Conservation (phyloP, 768 basidiomycete species). For the Lactarius quietus region DNA sequence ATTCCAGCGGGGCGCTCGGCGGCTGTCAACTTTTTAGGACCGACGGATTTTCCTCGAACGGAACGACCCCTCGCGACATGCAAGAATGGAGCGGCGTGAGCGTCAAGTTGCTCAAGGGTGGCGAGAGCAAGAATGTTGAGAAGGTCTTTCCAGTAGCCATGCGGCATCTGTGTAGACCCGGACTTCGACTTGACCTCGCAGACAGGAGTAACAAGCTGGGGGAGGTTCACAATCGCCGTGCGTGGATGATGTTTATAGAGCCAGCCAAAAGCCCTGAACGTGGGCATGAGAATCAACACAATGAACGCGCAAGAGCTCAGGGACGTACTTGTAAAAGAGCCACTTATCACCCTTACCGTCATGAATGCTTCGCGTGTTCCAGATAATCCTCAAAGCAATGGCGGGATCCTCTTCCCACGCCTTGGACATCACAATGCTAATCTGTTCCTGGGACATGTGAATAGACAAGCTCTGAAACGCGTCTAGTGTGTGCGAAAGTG, state of each 20-base stretch:
- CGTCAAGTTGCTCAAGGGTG: conserved; percentile 46
- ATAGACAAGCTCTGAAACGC: conserved; percentile 48
- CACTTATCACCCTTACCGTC: conserved; percentile 63
- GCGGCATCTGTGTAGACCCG: conserved; percentile 33
- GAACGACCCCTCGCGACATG: neutral
- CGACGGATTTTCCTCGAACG: neutral
- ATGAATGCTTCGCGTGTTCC: conserved; percentile 65
- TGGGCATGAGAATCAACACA: neutral
- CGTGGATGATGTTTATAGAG: conserved; percentile 64
- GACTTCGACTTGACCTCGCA: conserved; percentile 34
- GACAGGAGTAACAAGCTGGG: conserved; percentile 21
- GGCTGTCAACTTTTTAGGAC: neutral
- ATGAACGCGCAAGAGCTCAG: conserved; percentile 14
- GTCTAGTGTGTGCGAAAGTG: conserved; percentile 50
- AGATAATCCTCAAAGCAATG: conserved; percentile 62
- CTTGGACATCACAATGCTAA: conserved; percentile 40
- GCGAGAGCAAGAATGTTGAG: conserved; percentile 65
- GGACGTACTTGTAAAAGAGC: conserved; percentile 50
- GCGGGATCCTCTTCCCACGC: conserved; percentile 58
- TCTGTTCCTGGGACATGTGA: conserved; percentile 21
- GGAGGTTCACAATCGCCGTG: conserved; percentile 56
- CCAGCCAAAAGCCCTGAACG: conserved; percentile 56
- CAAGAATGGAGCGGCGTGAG: conserved; percentile 20
- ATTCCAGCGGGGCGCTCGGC: conserved; percentile 29
- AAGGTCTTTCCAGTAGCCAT: conserved; percentile 77